Base-by-base conservation (phyloP, 2,329 filamentous ascomycete genomes). In the Magnaporthiopsis incrustans region DNA sequence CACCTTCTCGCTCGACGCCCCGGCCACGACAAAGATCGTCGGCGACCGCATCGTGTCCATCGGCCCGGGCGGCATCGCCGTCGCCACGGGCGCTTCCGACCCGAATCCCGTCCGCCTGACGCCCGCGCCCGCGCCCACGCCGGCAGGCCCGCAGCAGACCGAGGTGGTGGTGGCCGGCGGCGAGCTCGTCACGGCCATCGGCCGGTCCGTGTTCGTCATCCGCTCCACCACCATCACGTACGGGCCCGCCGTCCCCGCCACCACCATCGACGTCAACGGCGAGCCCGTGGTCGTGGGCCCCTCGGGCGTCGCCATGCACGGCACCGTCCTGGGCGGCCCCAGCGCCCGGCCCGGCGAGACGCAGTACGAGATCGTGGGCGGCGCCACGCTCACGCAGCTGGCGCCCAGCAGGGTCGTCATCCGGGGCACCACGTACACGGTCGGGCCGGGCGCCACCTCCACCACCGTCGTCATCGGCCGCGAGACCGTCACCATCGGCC, bases 201-300 rank as follows among this genome's bases (percentile, higher is more conserved):
- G 78, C 44, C 74, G 73, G 33, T 76, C 77, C 3, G 73, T 80
- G 18, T 74, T 80, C 60, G 76, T 80, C 56, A 75, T 80, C 50
- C 74, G 73, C 59, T 71, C 73, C 53, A 70, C 74, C 32, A 71
- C 73, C n/a, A 71, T 82, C 62, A 81, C 78, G 1, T 83, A 84
- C 66, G 77, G 78, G 1, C 70, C 73, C 0, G 69, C 67, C 33
- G 71, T 73, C 4, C 66, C 75, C 4, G 71, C 69, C 1, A 76
- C 77, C 0, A 73, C 79, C 2, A 70, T 88, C 32, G 77, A 79
- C 65, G 26, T 63, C 53, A 27, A 63, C 12, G 82, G 81, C 22
- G 81, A 83, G 57, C 80, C 78, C 5, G 74, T 87, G 66, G 76
- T 79, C 1, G 75, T 87, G 62, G 82, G 79, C 0, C 78, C 82